phyloP scores from a whole-genome alignment of 2,329 filamentous ascomycete genomes.

The Myriosclerotinia duriaeana region DNA sequence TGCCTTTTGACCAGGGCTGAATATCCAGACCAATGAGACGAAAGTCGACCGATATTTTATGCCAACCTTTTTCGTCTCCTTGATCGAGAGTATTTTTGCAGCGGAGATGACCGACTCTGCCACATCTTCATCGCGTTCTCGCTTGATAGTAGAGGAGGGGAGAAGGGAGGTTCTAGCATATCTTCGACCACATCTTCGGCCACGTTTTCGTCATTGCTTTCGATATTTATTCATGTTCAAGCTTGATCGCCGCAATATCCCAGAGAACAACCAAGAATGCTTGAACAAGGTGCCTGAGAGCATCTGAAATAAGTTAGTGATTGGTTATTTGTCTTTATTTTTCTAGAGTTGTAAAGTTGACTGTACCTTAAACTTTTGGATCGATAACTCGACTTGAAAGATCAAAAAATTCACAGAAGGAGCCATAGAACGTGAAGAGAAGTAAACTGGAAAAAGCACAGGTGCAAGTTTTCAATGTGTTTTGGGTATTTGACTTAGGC shows the following conservation, averaged over 20 bases:
- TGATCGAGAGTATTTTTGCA: neutral
- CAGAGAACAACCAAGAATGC: neutral
- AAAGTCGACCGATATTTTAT: neutral
- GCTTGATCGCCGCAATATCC: neutral
- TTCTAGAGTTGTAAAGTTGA: neutral
- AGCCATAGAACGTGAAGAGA: neutral
- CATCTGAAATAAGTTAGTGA: neutral
- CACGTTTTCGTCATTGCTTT: neutral
- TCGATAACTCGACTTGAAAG: neutral
- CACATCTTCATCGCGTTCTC: neutral
- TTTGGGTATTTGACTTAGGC: neutral
- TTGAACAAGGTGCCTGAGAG: neutral
- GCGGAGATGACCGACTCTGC: neutral
- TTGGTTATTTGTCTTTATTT: too few relatives aligned
- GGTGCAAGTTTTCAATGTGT: neutral
- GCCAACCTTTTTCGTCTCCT: too few relatives aligned
- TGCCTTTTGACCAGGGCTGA: neutral
- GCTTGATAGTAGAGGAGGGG: neutral
- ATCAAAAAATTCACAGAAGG: neutral
- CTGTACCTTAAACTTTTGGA: neutral
- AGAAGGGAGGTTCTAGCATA: too few relatives aligned
- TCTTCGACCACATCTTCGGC: neutral
- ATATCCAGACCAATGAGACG: too few relatives aligned
- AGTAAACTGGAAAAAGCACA: neutral
- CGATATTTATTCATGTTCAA: neutral